Evolutionary conservation across 2,329 filamentous ascomycete genomes (phyloP), one percentile per base, ranked within the genome.

Genomic region (Xylariaceae sp.): DNA sequence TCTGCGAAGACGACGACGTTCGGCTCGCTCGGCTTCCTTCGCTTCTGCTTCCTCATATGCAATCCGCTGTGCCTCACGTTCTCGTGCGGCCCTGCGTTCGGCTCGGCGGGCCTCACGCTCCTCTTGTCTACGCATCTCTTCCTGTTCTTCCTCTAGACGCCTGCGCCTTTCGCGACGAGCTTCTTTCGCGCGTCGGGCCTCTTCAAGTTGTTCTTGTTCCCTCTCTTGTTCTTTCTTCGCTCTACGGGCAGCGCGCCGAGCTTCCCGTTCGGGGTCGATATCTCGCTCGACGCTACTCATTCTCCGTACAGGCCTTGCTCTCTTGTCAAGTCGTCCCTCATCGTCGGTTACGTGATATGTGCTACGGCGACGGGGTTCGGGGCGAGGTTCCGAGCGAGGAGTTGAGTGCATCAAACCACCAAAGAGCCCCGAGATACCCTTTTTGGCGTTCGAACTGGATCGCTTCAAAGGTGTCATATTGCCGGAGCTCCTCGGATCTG

Each of bases 401-500:
- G 75, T 74, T 58, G 76, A 61, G 6, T 64, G 77, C 54, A 70
- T 72, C 11, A 85, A 68, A 32, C 81, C 81, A 49, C 83, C 82
- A 60, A 91, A 84, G 4, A 90, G 74, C 31, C 81, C 78, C 30
- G 79, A 75, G 29, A 86, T 69, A 3, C 78, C 79, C 65, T 84
- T 87, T 67, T 81, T 85, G 2, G 83, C 76, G 51, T 73, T 80
- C 3, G 85, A 86, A 60, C 78, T 81, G 39, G 83, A 80, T 47
- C 85, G 80, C 65, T 80, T 83, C 46, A 84, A 64, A 37, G 80
- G 75, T 3, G 79, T 71, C 50, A 78, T 73, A 60, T 80, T 76
- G 58, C 73, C 71, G 35, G 66, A 67, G 32, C 78, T 77, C 45
- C 69, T 70, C 30, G 69, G 70, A 60, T 86, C 78, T 41, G 80